Evolutionary conservation across 2,329 filamentous ascomycete genomes (phyloP).

Genomic region (Macrophomina phaseolina): DNA sequence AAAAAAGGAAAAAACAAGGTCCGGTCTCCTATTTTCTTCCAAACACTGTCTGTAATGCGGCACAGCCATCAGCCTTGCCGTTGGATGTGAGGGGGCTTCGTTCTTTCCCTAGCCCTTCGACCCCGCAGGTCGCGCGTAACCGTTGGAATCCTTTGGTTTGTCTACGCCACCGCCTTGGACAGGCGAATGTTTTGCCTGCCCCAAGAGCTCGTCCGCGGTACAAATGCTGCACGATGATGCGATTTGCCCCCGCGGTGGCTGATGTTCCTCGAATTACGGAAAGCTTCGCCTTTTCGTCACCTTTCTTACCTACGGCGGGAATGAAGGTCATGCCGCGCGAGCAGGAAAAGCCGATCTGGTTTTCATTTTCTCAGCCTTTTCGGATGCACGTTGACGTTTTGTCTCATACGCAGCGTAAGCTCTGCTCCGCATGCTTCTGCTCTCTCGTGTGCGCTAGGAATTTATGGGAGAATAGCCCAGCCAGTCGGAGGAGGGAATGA

Average conservation of each 20-base stretch:
- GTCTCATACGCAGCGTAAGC: not conserved
- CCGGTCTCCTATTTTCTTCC: not conserved
- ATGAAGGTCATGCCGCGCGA: not conserved
- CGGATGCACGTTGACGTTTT: constrained; percentile 9
- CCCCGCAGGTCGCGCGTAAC: not conserved
- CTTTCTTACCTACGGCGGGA: not conserved
- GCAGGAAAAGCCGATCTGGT: constrained; percentile 5
- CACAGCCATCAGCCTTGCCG: constrained; percentile 1
- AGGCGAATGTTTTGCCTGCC: not conserved
- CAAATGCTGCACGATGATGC: not conserved
- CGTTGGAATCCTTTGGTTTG: not conserved
- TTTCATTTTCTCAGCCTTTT: not conserved
- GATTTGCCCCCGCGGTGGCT: not conserved
- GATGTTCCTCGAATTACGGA: not conserved
- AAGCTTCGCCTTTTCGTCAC: not conserved
- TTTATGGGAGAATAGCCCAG: not conserved
- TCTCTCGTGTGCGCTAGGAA: not conserved
- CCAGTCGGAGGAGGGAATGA: not conserved
- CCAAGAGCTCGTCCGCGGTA: not conserved
- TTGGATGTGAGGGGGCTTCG: not conserved
- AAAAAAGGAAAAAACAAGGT: not conserved
- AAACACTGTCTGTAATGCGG: not conserved
- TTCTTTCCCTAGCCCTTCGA: not conserved
- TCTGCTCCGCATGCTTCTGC: not conserved
- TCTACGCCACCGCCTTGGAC: not conserved